Evolutionary conservation across 306 rosid species (phyloP).

Genomic region (Fragaria nilgerrensis): DNA sequence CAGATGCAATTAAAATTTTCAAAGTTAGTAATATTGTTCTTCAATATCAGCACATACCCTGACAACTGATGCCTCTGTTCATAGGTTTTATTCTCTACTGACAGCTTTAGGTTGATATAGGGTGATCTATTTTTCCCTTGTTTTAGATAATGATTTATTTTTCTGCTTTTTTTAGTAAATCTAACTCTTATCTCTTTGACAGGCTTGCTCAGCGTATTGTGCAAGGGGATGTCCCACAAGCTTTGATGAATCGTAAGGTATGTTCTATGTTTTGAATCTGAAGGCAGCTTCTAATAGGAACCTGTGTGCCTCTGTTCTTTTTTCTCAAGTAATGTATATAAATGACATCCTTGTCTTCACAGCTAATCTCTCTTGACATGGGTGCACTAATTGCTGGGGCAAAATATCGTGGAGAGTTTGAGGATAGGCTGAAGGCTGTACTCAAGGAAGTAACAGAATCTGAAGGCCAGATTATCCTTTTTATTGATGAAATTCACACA

Average conservation of each 20-base stretch:
- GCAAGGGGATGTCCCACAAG: slow-evolving; percentile 98
- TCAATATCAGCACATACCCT: background rate
- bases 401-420: slow-evolving; percentile 97
- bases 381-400: slow-evolving; percentile 99
- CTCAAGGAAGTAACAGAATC: slow-evolving; percentile 98
- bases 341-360: slow-evolving; percentile 24
- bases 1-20: background rate
- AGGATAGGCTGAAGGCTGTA: slow-evolving; percentile 98
- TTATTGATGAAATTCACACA: slow-evolving; percentile 96
- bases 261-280: slow-evolving; percentile 28
- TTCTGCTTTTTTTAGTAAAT: slow-evolving; percentile 5
- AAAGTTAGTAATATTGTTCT: background rate
- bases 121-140: slow-evolving; percentile 10
- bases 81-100: background rate
- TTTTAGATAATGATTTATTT: background rate
- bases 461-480: slow-evolving; percentile 88
- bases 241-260: slow-evolving; percentile 94
- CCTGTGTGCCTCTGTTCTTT: background rate
- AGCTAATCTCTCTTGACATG: slow-evolving; percentile 99
- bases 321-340: background rate
- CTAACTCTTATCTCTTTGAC: slow-evolving; percentile 30
- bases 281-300: background rate
- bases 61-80: background rate
- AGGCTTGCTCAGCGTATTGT: slow-evolving; percentile 99
- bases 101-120: background rate